Evolutionary conservation across 2,329 filamentous ascomycete genomes (phyloP).

Genomic region (Ceratocystis colombiana): DNA sequence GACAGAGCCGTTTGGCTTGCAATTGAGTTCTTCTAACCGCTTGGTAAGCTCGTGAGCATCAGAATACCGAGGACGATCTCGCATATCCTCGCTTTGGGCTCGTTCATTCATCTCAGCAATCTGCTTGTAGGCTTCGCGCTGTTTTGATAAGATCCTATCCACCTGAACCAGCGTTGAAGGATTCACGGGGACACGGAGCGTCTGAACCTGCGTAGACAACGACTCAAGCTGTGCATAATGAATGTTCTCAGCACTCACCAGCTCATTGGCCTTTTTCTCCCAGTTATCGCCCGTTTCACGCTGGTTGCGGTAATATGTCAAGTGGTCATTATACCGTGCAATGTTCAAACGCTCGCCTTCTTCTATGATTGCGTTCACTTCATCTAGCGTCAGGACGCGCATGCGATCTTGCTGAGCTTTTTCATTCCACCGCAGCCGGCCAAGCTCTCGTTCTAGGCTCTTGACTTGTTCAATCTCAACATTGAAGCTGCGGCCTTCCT

Average conservation of each 20-base stretch:
- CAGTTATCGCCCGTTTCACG: slow-evolving; percentile 68
- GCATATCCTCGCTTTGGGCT: slow-evolving; percentile 63
- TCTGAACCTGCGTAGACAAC: slow-evolving; percentile 68
- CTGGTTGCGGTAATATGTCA: slow-evolving; percentile 66
- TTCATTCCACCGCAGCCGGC: slow-evolving; percentile 81
- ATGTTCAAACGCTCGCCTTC: slow-evolving; percentile 70
- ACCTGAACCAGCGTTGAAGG: slow-evolving; percentile 69
- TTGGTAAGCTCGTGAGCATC: slow-evolving; percentile 89
- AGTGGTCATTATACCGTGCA: slow-evolving; percentile 66
- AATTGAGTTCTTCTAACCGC: slow-evolving; percentile 77
- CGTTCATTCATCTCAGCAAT: slow-evolving; percentile 73
- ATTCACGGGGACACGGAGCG: slow-evolving; percentile 64
- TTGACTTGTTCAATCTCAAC: slow-evolving; percentile 86
- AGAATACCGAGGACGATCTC: slow-evolving; percentile 71
- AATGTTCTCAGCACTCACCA: slow-evolving; percentile 82
- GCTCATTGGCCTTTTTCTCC: slow-evolving; percentile 85
- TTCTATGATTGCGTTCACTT: slow-evolving; percentile 68
- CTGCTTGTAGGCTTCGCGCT: slow-evolving; percentile 83
- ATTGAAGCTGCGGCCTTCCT: slow-evolving; percentile 79
- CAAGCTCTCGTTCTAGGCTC: slow-evolving; percentile 64
- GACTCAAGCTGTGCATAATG: slow-evolving; percentile 94
- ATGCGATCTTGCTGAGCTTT: slow-evolving; percentile 57
- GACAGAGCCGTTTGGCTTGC: slow-evolving; percentile 79
- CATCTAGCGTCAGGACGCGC: slow-evolving; percentile 60
- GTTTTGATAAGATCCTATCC: slow-evolving; percentile 88